Conservation (phyloP, 2,329 filamentous ascomycete species). For the Colletotrichum lentis region DNA sequence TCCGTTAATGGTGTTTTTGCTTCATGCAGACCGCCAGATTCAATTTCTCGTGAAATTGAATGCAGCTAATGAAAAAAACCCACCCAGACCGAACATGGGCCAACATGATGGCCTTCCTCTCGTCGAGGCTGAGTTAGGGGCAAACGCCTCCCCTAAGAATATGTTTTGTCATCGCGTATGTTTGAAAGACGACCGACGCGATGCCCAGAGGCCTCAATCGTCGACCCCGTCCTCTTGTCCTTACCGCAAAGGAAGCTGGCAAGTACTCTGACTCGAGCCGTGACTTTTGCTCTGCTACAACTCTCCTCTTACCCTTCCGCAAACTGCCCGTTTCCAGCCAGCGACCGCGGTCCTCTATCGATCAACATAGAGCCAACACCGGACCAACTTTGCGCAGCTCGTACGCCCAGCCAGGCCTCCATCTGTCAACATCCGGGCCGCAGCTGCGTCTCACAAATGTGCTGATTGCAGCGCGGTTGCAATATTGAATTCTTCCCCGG, state of each 20-base stretch:
- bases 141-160: slow-evolving; percentile 10
- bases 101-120: background rate
- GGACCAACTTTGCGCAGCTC: slow-evolving; percentile 3
- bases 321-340: slow-evolving; percentile 3
- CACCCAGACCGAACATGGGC: background rate
- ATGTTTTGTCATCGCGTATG: slow-evolving; percentile 8
- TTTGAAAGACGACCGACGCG: background rate
- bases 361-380: background rate
- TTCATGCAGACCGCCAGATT: slow-evolving; percentile 1
- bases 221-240: slow-evolving; percentile 17
- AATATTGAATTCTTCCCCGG: slow-evolving; percentile 12
- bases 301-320: background rate
- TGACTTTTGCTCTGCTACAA: background rate
- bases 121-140: slow-evolving; percentile 17
- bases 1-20: background rate
- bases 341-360: background rate
- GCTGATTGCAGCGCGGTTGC: slow-evolving; percentile 10
- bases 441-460: slow-evolving; percentile 3
- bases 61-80: background rate
- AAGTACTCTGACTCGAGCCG: slow-evolving; percentile 11
- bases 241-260: slow-evolving; percentile 3
- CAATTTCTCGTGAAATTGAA: slow-evolving; percentile 4
- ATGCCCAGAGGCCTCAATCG: slow-evolving; percentile 7
- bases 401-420: slow-evolving; percentile 6
- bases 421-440: slow-evolving; percentile 22